Evolutionary conservation across 2,329 filamentous ascomycete species (phyloP).

Genomic region (Xylaria sp.): DNA sequence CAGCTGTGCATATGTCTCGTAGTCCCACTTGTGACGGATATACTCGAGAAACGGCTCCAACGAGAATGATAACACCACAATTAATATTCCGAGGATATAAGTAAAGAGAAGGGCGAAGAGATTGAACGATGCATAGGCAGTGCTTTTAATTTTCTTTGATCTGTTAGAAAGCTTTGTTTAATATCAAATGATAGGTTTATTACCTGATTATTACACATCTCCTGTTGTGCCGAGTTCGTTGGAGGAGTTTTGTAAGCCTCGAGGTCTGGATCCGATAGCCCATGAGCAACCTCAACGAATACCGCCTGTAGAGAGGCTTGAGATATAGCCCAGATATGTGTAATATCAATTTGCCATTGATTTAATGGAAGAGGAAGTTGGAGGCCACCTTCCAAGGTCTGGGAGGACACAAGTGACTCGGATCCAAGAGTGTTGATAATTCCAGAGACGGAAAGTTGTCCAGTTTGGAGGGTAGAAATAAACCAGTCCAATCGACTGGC

Average conservation of each 20-base stretch:
- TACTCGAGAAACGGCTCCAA: background rate
- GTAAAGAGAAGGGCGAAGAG: background rate
- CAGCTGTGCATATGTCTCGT: background rate
- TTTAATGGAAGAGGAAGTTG: background rate
- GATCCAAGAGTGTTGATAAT: too few relatives aligned
- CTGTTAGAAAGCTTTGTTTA: background rate
- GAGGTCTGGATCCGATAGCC: background rate
- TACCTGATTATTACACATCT: background rate
- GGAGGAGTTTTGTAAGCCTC: too few relatives aligned
- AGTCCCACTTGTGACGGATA: background rate
- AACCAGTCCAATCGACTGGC: too few relatives aligned
- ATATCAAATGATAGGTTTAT: background rate
- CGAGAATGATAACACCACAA: background rate
- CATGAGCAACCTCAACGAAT: background rate
- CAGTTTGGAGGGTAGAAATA: too few relatives aligned
- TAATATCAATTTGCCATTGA: slow-evolving; percentile 9
- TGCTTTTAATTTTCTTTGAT: background rate
- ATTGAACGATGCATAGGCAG: background rate
- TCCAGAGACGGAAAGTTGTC: too few relatives aligned
- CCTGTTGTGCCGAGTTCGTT: background rate
- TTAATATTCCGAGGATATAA: background rate
- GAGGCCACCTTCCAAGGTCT: background rate
- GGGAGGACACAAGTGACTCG: too few relatives aligned
- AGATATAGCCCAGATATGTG: background rate
- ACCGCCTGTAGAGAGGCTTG: background rate